These are phyloP conservation scores for Emericellopsis terricola DNA, from an alignment of 495 filamentous ascomycete species.

Conservation along the genomic window DNA sequence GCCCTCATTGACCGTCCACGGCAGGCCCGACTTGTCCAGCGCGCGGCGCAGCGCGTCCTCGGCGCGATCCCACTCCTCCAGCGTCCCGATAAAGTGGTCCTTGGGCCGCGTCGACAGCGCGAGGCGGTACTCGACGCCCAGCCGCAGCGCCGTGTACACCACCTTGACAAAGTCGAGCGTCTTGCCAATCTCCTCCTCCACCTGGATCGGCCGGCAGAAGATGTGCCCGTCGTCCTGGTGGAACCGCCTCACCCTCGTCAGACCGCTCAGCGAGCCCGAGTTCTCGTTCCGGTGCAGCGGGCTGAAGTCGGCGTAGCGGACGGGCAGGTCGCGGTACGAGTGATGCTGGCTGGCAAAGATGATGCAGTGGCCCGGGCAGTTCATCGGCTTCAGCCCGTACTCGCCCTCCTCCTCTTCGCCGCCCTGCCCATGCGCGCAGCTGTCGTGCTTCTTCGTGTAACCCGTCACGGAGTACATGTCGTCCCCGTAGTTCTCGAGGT, in stretches of 20 bases:
- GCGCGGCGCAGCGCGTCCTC: conserved; percentile 56
- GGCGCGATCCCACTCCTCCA: conserved; percentile 68
- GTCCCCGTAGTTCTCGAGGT: conserved; percentile 86
- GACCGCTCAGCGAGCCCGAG: conserved; percentile 67
- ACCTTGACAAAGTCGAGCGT: conserved; percentile 67
- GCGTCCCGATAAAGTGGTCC: conserved; percentile 59
- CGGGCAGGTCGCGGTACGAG: conserved; percentile 68
- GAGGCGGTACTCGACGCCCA: conserved; percentile 51
- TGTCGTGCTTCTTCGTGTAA: conserved; percentile 20
- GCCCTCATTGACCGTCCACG: conserved; percentile 58
- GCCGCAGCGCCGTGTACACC: conserved; percentile 55
- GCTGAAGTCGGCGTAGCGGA: conserved; percentile 87
- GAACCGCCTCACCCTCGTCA: conserved; percentile 82
- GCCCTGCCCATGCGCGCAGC: conserved; percentile 10
- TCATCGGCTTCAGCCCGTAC: conserved; percentile 93
- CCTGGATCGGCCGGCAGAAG: conserved; percentile 74
- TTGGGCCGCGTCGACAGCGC: conserved; percentile 65
- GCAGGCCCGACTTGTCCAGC: conserved; percentile 41
- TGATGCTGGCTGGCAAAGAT: conserved; percentile 55
- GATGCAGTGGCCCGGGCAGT: conserved; percentile 87
- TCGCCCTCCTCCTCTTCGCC: conserved; percentile 42
- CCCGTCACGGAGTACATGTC: conserved; percentile 85
- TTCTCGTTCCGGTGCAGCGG: conserved; percentile 81
- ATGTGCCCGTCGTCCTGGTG: conserved; percentile 96
- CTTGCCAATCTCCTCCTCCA: conserved; percentile 58